These are phyloP conservation scores for Myxozyma kluyveri DNA, from an alignment of 805 yeast genomes.

Conservation along the genomic window DNA sequence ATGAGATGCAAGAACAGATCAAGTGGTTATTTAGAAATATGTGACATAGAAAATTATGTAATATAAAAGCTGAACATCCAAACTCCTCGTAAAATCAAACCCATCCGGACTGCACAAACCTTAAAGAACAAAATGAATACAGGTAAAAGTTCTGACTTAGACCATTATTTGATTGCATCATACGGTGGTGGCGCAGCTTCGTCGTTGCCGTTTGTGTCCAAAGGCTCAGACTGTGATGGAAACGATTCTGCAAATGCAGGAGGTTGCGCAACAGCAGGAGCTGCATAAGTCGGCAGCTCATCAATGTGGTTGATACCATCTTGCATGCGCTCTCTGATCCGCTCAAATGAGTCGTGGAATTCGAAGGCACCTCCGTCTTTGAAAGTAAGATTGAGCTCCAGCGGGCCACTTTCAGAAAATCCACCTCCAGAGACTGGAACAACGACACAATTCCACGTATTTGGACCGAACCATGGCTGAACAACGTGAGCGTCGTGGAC, in stretches of 20 bases:
- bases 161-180: no score
- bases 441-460: slow-evolving; percentile 29
- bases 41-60: no score
- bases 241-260: background rate
- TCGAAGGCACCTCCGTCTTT: slow-evolving; percentile 35
- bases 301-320: slow-evolving; percentile 32
- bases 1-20: no score
- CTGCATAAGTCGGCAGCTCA: slow-evolving; percentile 28
- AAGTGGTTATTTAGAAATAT: no score
- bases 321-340: slow-evolving; percentile 31
- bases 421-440: slow-evolving; percentile 33
- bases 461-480: slow-evolving; percentile 35
- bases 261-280: slow-evolving; percentile 1
- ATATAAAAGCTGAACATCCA: no score
- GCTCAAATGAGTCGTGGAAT: slow-evolving; percentile 28
- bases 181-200: no score
- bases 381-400: slow-evolving; percentile 29
- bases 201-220: no score
- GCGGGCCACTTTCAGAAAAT: slow-evolving; percentile 17
- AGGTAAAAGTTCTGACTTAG: no score
- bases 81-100: no score
- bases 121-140: no score
- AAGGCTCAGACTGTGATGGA: no score
- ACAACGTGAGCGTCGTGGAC: slow-evolving; percentile 30
- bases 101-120: no score